phyloP scores from a whole-genome alignment of 2,329 filamentous ascomycete species.

The Aspergillus tamarii region DNA sequence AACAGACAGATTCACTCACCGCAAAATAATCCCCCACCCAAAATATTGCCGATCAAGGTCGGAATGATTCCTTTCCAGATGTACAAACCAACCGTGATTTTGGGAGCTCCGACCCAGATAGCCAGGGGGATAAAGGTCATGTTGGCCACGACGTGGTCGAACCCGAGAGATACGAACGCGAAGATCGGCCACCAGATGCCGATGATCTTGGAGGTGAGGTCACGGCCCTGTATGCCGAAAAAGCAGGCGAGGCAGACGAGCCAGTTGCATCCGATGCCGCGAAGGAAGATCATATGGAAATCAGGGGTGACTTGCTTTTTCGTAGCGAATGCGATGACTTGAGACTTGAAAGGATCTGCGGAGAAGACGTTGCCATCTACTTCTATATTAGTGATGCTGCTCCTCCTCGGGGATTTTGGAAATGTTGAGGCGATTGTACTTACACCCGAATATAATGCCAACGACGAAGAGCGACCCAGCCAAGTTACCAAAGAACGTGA shows the following conservation, averaged over 20 bases:
- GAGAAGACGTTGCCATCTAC: constrained; percentile 53
- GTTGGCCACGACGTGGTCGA: constrained; percentile 62
- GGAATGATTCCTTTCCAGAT: constrained; percentile 63
- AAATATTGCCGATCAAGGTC: constrained; percentile 55
- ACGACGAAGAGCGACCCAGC: constrained; percentile 54
- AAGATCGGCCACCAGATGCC: constrained; percentile 62
- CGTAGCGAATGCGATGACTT: constrained; percentile 51
- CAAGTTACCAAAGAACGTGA: constrained; percentile 55
- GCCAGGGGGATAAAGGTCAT: constrained; percentile 59
- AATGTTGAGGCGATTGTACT: constrained; percentile 9
- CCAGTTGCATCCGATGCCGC: constrained; percentile 62
- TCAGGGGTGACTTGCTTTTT: constrained; percentile 54
- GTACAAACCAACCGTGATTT: constrained; percentile 54
- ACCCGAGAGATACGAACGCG: constrained; percentile 56
- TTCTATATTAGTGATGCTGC: not conserved
- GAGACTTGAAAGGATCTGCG: constrained; percentile 47
- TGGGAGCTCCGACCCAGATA: constrained; percentile 53
- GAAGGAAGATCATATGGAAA: constrained; percentile 58
- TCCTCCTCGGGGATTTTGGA: not conserved
- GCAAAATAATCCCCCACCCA: constrained; percentile 58
- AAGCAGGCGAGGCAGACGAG: constrained; percentile 59
- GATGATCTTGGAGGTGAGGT: constrained; percentile 57
- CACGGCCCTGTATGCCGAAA: constrained; percentile 49
- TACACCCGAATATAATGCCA: constrained; percentile 53
- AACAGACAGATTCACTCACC: constrained; percentile 31